phyloP scores from a whole-genome alignment of 2,329 filamentous ascomycete genomes.

The Trichoderma simmonsii region DNA sequence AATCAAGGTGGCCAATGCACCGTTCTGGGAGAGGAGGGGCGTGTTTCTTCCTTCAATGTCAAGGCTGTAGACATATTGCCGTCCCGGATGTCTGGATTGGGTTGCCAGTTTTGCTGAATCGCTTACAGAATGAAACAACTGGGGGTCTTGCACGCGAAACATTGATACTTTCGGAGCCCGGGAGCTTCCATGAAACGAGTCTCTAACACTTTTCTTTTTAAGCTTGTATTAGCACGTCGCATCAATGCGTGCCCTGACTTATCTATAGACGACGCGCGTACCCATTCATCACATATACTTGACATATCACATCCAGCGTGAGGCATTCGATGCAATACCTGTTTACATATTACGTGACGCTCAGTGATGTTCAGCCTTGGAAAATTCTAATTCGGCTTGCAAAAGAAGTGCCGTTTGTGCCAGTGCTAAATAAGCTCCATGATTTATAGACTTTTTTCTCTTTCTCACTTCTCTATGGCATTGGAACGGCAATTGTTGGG shows the following conservation, averaged over 20 bases:
- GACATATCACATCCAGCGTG: background rate
- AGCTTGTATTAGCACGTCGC: background rate
- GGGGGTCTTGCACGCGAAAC: background rate
- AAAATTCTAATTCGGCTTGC: background rate
- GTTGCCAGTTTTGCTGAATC: background rate
- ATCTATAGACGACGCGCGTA: background rate
- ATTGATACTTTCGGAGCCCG: background rate
- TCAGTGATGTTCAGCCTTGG: background rate
- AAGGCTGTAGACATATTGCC: background rate
- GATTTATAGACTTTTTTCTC: too few species aligned
- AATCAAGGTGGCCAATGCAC: too few species aligned
- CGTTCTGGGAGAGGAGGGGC: background rate
- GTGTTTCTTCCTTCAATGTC: background rate
- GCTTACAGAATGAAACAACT: background rate
- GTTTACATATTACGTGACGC: background rate
- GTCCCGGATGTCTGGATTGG: background rate
- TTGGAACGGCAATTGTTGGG: background rate
- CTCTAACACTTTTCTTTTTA: background rate
- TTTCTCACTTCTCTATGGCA: background rate
- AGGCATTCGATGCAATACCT: background rate
- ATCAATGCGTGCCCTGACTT: background rate
- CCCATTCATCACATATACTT: background rate
- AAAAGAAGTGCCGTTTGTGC: background rate
- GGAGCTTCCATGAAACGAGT: background rate
- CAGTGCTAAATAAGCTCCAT: background rate